Conservation (phyloP, 2,329 filamentous ascomycete species). For the Verruconis gallopava region DNA sequence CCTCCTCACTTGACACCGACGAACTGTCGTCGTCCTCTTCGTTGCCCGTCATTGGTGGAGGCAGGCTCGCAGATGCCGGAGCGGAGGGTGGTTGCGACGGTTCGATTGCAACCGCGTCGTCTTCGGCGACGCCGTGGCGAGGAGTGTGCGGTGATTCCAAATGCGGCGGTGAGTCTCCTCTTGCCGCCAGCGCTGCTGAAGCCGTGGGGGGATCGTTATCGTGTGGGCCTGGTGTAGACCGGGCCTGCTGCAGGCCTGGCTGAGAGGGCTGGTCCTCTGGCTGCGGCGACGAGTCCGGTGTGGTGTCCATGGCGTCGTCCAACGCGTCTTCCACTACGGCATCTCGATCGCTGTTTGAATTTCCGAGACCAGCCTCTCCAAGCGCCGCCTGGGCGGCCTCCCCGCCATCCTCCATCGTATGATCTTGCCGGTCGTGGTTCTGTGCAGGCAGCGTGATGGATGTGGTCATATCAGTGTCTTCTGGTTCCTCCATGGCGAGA, state of each 20-base stretch:
- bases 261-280: background rate
- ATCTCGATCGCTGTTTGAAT: slow-evolving; percentile 11
- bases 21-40: slow-evolving; percentile 23
- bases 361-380: slow-evolving; percentile 18
- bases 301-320: slow-evolving; percentile 28
- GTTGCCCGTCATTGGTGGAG: background rate
- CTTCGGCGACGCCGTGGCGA: too few species aligned
- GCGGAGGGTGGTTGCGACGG: background rate
- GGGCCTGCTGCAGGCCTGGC: background rate
- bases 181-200: background rate
- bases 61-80: background rate
- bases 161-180: too few species aligned
- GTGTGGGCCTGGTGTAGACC: background rate
- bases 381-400: slow-evolving; percentile 10
- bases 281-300: slow-evolving; percentile 20
- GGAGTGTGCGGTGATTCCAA: too few species aligned
- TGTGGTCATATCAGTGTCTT: slow-evolving; percentile 23
- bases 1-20: slow-evolving; percentile 12
- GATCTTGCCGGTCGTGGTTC: slow-evolving; percentile 11
- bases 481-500: slow-evolving; percentile 13
- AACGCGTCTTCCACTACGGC: slow-evolving; percentile 14
- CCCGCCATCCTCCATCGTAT: slow-evolving; percentile 6
- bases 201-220: background rate
- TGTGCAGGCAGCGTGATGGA: slow-evolving; percentile 20
- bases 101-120: background rate